phyloP scores from a whole-genome alignment of 179 eudicot species.

The Beta macrorhiza region DNA sequence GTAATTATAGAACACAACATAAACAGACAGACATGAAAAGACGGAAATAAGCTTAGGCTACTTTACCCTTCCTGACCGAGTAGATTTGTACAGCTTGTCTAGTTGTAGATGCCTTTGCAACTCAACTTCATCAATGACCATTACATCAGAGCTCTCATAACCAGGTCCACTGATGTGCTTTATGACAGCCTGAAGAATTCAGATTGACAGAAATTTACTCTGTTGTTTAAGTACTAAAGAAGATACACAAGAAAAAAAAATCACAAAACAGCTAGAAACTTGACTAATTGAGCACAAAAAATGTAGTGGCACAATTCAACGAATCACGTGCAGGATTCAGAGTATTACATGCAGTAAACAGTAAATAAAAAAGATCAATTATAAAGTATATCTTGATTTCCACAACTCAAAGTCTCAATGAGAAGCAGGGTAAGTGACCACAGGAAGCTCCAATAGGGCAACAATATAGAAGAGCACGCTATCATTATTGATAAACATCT shows the following conservation, averaged over 20 bases:
- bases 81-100: conserved; percentile 80
- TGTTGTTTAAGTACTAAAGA: neutral
- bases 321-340: neutral
- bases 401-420: neutral
- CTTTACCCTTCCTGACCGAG: conserved; percentile 82
- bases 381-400: neutral
- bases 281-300: neutral
- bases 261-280: neutral
- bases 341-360: neutral
- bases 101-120: conserved; percentile 80
- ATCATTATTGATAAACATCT: neutral
- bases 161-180: conserved; percentile 82
- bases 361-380: neutral
- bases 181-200: conserved; percentile 73
- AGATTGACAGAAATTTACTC: neutral
- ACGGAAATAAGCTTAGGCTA: conserved; percentile 5
- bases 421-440: neutral
- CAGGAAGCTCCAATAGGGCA: neutral
- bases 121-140: conserved; percentile 92
- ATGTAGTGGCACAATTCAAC: neutral
- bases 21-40: neutral
- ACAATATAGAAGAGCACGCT: neutral
- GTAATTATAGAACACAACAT: neutral
- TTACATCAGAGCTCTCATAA: conserved; percentile 72
- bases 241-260: neutral